These are phyloP conservation scores for Fonsecaea monophora DNA, from an alignment of 2,329 filamentous ascomycete genomes.

Conservation along the genomic window DNA sequence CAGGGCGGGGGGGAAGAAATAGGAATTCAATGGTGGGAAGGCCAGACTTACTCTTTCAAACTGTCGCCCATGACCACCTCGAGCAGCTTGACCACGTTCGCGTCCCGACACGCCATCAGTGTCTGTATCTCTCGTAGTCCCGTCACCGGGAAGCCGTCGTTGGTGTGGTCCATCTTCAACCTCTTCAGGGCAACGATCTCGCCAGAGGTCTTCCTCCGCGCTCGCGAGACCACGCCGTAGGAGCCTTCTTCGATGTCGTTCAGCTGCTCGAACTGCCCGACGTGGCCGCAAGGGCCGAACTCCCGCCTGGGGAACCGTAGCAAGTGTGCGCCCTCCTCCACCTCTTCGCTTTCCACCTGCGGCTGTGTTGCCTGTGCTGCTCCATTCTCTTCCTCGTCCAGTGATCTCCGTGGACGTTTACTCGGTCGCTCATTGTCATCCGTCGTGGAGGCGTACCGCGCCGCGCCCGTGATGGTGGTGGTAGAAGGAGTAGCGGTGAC, in stretches of 20 bases:
- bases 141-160: conserved; percentile 87
- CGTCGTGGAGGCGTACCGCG: conserved; percentile 37
- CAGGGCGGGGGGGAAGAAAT: conserved; percentile 31
- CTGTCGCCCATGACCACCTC: conserved; percentile 82
- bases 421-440: conserved; percentile 57
- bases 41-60: conserved; percentile 61
- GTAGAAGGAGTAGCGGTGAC: too few species aligned
- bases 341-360: background rate
- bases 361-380: conserved; percentile 37
- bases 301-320: conserved; percentile 72
- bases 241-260: conserved; percentile 98
- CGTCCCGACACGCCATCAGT: conserved; percentile 77
- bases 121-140: conserved; percentile 94
- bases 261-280: conserved; percentile 87
- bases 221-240: conserved; percentile 92
- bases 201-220: conserved; percentile 74
- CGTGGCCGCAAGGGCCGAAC: conserved; percentile 76
- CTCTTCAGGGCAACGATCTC: conserved; percentile 90
- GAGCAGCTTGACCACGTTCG: conserved; percentile 79
- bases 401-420: conserved; percentile 67
- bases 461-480: too few species aligned
- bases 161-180: conserved; percentile 79
- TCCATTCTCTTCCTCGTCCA: conserved; percentile 47
- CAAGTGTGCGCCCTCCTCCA: conserved; percentile 57
- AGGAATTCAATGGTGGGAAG: background rate